Evolutionary conservation across 495 filamentous ascomycete genomes (phyloP), one percentile per base, ranked within the genome.

Genomic region (Neurospora sp.): DNA sequence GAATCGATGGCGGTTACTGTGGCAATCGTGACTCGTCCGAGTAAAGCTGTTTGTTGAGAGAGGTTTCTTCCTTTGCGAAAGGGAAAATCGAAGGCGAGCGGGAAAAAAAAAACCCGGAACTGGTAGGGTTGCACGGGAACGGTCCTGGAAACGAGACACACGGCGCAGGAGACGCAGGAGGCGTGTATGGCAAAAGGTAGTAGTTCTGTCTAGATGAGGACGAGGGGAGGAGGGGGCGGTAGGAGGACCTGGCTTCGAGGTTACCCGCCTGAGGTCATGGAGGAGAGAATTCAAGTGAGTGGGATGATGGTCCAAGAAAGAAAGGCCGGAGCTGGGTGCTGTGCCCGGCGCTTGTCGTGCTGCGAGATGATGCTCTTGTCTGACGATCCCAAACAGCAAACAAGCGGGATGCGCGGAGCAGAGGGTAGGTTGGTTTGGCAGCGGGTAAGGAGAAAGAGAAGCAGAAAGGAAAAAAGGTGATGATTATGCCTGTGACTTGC

Each of bases 101-200:
- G 75, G 79, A 76, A 75, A 75, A 75, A 75, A 75, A 77, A 70
- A 73, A 71, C 38, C 74, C 72, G 77, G 78, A 77, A 76, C 40
- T 71, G 74, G 76, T 71, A 77, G 74, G 76, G 76, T 78, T 74
- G 75, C 79, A 78, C 75, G 72, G 75, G 69, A 75, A 59, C 71
- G 66, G 71, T 73, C 40, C 73, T 69, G 37, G 22, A 35, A 42
- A 71, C 74, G 73, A 80, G 75, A 75, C 78, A 81, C 77, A 78
- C 76, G 78, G 79, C 79, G 81, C 75, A 77, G 73, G 77, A 77
- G 78, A 81, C 79, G 82, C 79, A 80, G 79, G 79, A 76, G 69
- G 70, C 61, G 69, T 66, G 68, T 66, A 66, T 35, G 53, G 53
- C 53, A 35, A 35, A 69, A 69, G 69, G 70, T 70, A 69, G 74